phyloP scores from a whole-genome alignment of 148 eudicot genomes.

The Rhododendron molle region DNA sequence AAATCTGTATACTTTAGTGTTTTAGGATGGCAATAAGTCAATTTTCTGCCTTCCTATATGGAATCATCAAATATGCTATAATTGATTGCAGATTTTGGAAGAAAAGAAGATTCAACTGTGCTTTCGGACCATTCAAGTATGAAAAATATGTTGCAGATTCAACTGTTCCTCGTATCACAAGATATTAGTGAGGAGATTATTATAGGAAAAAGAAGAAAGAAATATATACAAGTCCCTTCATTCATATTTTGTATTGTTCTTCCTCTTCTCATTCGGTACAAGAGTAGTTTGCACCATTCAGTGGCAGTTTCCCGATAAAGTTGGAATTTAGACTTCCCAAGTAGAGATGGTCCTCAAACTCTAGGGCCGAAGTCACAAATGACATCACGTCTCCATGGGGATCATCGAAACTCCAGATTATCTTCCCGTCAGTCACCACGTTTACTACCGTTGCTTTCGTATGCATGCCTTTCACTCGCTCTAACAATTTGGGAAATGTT shows the following conservation, averaged over 20 bases:
- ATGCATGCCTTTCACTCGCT: slow-evolving; percentile 17
- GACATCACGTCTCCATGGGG: slow-evolving; percentile 54
- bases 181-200: background rate
- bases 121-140: too few species aligned
- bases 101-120: too few species aligned
- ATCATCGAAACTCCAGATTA: slow-evolving; percentile 50
- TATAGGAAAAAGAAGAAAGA: too few species aligned
- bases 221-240: background rate
- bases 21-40: too few species aligned
- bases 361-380: slow-evolving; percentile 71
- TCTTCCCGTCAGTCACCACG: slow-evolving; percentile 50
- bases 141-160: background rate
- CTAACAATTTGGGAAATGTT: slow-evolving; percentile 33
- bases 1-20: too few species aligned
- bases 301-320: slow-evolving; percentile 61
- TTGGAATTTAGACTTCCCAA: slow-evolving; percentile 56
- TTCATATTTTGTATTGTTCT: background rate
- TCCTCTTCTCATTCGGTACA: background rate
- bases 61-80: background rate
- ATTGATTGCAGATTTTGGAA: too few species aligned
- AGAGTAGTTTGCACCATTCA: slow-evolving; percentile 1
- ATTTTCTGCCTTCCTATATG: too few species aligned
- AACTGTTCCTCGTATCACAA: background rate
- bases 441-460: slow-evolving; percentile 55
- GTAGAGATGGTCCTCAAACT: slow-evolving; percentile 68